Evolutionary conservation across 345 rosid genomes (phyloP).

Genomic region (Boechera divaricarpa): DNA sequence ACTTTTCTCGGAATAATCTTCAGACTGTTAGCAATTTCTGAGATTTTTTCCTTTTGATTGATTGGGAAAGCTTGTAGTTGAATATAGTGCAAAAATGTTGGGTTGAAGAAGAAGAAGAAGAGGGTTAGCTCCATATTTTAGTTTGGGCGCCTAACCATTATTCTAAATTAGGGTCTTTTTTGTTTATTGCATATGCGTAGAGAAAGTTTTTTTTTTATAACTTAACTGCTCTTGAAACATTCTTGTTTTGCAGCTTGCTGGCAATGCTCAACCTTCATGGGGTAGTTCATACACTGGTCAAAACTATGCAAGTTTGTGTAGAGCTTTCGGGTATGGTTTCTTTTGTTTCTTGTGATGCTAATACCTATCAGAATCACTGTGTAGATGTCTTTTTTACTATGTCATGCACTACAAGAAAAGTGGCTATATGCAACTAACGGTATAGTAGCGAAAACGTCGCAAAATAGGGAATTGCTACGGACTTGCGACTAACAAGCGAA

Average conservation of each 20-base stretch:
- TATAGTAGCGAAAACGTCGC: too few species aligned
- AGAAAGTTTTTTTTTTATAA: neutral
- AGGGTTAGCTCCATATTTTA: neutral
- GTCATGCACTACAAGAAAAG: neutral
- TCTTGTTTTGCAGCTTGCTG: constrained; percentile 43
- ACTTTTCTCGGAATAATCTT: neutral
- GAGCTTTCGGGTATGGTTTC: constrained; percentile 40
- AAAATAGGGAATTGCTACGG: too few species aligned
- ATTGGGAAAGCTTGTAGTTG: neutral
- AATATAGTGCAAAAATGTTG: neutral
- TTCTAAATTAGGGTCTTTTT: neutral
- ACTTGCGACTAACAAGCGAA: too few species aligned
- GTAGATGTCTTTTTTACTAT: neutral
- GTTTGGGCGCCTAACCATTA: neutral
- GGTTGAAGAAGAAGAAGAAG: constrained; percentile 18
- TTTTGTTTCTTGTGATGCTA: neutral
- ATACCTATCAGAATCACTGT: neutral
- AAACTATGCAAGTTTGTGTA: constrained; percentile 36
- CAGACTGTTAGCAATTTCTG: neutral
- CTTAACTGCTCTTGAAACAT: constrained; percentile 1
- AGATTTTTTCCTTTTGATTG: neutral
- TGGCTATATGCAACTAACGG: too few species aligned
- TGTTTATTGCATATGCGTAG: constrained; percentile 2
- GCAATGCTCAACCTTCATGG: constrained; percentile 38
- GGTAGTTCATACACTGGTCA: constrained; percentile 38